These are phyloP conservation scores for Eucalyptus rudis DNA, from an alignment of 345 rosid genomes.

Conservation along the genomic window DNA sequence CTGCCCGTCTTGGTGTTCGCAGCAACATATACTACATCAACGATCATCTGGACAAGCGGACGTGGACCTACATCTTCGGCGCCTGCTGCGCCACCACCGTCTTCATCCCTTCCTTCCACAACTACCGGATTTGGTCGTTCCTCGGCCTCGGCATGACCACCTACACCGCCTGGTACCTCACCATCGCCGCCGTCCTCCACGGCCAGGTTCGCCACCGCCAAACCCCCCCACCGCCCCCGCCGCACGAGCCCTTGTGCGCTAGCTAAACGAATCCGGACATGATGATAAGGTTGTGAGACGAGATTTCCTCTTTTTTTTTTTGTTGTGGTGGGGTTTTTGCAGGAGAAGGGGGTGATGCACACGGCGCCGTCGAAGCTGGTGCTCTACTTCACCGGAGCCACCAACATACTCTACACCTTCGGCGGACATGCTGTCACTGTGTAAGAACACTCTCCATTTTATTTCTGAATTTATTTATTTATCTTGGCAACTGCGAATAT, in stretches of 20 bases:
- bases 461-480: not conserved
- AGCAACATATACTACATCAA: conserved; percentile 98
- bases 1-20: not conserved
- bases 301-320: not conserved
- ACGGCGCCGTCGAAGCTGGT: conserved; percentile 72
- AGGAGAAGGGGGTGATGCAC: conserved; percentile 64
- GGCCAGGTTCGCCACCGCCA: conserved; percentile 50
- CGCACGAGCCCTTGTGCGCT: not conserved
- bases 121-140: conserved; percentile 97
- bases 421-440: conserved; percentile 99
- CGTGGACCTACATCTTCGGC: conserved; percentile 99
- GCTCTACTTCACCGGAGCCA: conserved; percentile 97
- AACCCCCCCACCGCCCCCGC: not conserved
- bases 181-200: conserved; percentile 64
- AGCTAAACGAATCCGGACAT: not conserved
- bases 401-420: conserved; percentile 91
- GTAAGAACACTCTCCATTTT: conserved; percentile 25
- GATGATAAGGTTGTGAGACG: not conserved
- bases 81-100: conserved; percentile 99
- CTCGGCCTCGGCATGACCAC: conserved; percentile 99
- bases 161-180: conserved; percentile 97
- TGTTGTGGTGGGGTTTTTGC: not conserved
- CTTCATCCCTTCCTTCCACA: conserved; percentile 95
- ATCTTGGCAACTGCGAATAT: not conserved
- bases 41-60: conserved; percentile 91